Evolutionary conservation across 768 basidiomycete species (phyloP).

Genomic region (Calocybe cyanea): DNA sequence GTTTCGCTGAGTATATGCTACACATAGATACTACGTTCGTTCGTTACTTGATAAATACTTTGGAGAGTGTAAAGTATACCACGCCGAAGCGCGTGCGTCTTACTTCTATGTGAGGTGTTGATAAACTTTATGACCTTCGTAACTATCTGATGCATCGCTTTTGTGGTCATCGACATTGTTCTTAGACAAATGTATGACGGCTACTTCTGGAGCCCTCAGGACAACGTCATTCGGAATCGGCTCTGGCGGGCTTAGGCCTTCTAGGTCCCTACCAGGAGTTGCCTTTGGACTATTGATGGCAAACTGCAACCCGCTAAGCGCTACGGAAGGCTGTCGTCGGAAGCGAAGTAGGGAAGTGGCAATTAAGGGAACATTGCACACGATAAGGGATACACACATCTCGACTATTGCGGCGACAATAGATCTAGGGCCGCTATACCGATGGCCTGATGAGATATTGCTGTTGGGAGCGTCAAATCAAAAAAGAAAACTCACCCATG

Average conservation of each 20-base stretch:
- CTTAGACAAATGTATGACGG: background rate
- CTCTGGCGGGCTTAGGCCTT: background rate
- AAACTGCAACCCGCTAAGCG: constrained; percentile 7
- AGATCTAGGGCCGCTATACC: constrained; percentile 20
- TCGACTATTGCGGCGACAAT: constrained; percentile 41
- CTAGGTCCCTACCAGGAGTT: background rate
- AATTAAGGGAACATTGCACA: constrained; percentile 37
- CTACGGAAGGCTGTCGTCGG: constrained; percentile 4
- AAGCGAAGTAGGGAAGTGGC: constrained; percentile 25
- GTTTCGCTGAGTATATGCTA: too few relatives aligned
- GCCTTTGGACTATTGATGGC: constrained; percentile 4
- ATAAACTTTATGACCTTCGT: too few relatives aligned
- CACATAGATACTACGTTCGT: too few relatives aligned
- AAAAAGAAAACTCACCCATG: constrained; percentile 10
- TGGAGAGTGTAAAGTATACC: too few relatives aligned
- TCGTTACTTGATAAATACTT: too few relatives aligned
- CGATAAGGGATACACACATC: constrained; percentile 32
- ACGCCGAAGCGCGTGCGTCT: too few relatives aligned
- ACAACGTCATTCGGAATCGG: background rate
- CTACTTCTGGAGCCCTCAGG: constrained; percentile 8
- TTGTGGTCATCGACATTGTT: background rate
- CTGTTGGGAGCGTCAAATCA: background rate
- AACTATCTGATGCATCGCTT: too few relatives aligned
- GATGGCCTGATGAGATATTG: background rate
- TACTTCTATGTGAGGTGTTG: too few relatives aligned